Percentiles rank a stretch among this genome's conserved stretches.
phyloP scores from a whole-genome alignment of 176 grass and related monocot genomes.

The Oryza longistaminata region DNA sequence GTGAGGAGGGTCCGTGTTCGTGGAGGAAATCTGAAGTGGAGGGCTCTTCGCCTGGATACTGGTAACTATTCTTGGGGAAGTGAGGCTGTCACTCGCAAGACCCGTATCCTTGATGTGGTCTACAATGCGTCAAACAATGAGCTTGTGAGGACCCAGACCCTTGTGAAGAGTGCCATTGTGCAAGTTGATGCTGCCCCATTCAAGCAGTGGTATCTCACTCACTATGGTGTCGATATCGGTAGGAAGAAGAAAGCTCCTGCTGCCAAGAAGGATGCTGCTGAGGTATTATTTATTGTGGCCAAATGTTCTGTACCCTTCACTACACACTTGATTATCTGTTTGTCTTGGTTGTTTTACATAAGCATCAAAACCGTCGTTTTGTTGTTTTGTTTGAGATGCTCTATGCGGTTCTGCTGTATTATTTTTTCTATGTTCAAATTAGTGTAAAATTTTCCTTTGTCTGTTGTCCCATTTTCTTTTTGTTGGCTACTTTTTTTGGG shows the following conservation, averaged over 20 bases:
- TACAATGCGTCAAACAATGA: constrained; percentile 55
- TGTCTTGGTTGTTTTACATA: neutral
- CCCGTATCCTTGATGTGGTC: constrained; percentile 46
- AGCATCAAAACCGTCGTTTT: neutral
- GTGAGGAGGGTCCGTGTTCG: constrained; percentile 52
- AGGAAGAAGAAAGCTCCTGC: constrained; percentile 43
- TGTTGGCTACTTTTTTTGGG: neutral
- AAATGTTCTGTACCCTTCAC: neutral
- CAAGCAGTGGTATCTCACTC: constrained; percentile 50
- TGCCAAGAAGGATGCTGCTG: constrained; percentile 48
- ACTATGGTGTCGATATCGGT: constrained; percentile 48
- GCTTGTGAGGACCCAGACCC: constrained; percentile 43
- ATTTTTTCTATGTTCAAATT: neutral
- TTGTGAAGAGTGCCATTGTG: constrained; percentile 46
- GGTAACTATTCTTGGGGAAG: constrained; percentile 55
- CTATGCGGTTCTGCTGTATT: neutral
- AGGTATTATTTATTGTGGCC: constrained; percentile 13
- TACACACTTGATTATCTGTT: neutral
- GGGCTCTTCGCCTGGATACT: constrained; percentile 45
- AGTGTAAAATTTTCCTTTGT: neutral
- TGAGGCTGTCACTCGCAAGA: constrained; percentile 45
- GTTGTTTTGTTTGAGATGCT: too few relatives aligned
- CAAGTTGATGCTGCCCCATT: constrained; percentile 54
- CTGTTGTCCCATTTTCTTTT: neutral
- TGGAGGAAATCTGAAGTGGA: constrained; percentile 50